Conservation (phyloP, 805 yeast genomes). For the Monosporozyma aerobia region DNA sequence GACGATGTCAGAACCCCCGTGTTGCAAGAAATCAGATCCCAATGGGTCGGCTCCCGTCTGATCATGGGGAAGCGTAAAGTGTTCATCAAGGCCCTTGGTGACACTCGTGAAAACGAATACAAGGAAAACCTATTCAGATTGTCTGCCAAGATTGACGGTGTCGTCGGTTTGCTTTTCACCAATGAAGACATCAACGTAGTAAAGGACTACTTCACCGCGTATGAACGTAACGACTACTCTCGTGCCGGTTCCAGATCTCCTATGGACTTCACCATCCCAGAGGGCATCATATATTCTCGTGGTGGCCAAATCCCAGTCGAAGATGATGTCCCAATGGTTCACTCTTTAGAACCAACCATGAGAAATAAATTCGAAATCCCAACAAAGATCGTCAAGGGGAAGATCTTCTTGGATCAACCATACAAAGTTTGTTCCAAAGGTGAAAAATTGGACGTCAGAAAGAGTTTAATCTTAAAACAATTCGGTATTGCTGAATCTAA, state of each 20-base stretch:
- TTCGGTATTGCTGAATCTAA: slow-evolving; percentile 93
- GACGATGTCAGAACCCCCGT: slow-evolving; percentile 95
- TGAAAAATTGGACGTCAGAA: slow-evolving; percentile 74
- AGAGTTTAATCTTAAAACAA: slow-evolving; percentile 84
- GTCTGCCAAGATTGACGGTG: slow-evolving; percentile 57
- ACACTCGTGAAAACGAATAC: slow-evolving; percentile 80
- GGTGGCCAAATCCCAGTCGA: slow-evolving; percentile 87
- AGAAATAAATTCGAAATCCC: slow-evolving; percentile 88
- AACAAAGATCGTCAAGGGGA: slow-evolving; percentile 83
- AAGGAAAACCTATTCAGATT: slow-evolving; percentile 72
- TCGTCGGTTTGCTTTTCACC: slow-evolving; percentile 82
- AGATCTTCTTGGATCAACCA: slow-evolving; percentile 66
- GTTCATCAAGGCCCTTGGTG: slow-evolving; percentile 86
- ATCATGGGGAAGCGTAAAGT: slow-evolving; percentile 90
- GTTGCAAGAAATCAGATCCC: slow-evolving; percentile 81
- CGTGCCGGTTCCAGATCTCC: slow-evolving; percentile 85
- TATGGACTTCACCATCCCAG: slow-evolving; percentile 75
- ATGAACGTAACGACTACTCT: slow-evolving; percentile 71
- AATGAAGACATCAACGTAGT: slow-evolving; percentile 85
- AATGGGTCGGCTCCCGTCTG: slow-evolving; percentile 86
- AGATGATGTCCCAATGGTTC: slow-evolving; percentile 95
- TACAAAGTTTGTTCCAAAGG: slow-evolving; percentile 75
- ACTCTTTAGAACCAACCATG: slow-evolving; percentile 86
- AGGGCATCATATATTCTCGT: slow-evolving; percentile 84
- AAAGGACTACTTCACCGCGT: slow-evolving; percentile 74